phyloP scores from a whole-genome alignment of 805 yeast genomes.

The Pichia ethanolica region DNA sequence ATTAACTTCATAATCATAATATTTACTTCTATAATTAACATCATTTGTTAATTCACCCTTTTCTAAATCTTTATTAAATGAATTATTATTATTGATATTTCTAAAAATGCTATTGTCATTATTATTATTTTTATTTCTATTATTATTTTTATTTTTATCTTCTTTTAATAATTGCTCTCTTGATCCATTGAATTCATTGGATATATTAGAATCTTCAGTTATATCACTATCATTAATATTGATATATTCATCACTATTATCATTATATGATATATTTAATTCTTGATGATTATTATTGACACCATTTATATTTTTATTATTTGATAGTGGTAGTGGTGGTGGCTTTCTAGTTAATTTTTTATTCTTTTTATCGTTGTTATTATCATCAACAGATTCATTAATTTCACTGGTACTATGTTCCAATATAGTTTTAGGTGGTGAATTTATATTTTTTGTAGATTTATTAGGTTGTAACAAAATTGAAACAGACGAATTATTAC shows the following conservation, averaged over 20 bases:
- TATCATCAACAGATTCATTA: neutral
- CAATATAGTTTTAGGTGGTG: neutral
- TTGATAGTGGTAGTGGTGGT: neutral
- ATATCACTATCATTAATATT: neutral
- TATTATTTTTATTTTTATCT: too few species aligned
- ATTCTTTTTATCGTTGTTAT: too few species aligned
- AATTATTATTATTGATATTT: neutral
- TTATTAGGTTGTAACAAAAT: neutral
- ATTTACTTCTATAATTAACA: neutral
- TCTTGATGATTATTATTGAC: neutral
- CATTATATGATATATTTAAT: too few species aligned
- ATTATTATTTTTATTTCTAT: too few species aligned
- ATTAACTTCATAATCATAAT: neutral
- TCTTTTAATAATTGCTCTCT: neutral
- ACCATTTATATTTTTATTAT: neutral
- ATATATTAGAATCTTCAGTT: neutral
- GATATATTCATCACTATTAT: neutral
- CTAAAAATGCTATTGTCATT: too few species aligned
- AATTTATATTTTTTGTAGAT: neutral
- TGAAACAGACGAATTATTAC: conserved; percentile 3
- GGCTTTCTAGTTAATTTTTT: neutral
- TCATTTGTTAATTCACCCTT: neutral
- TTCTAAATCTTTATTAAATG: neutral
- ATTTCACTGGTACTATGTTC: neutral
- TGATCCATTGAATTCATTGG: conserved; percentile 2